phyloP scores from a whole-genome alignment of 2,329 filamentous ascomycete species.

The Phialocephala subalpina region DNA sequence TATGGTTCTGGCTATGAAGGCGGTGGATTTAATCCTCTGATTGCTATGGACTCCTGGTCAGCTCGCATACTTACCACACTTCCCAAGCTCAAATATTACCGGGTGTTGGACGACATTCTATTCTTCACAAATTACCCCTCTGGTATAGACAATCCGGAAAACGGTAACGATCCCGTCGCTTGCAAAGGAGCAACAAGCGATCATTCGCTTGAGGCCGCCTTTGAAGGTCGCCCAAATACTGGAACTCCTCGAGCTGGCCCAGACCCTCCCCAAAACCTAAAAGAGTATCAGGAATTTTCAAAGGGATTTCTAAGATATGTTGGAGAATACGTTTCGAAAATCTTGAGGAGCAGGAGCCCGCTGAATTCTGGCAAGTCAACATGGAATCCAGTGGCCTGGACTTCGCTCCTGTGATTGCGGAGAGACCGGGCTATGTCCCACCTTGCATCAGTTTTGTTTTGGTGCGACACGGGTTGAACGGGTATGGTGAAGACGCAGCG shows the following conservation, averaged over 20 bases:
- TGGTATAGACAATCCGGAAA: background rate
- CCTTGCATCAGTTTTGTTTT: background rate
- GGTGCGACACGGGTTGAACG: background rate
- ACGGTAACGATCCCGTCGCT: background rate
- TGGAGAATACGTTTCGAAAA: background rate
- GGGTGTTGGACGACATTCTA: background rate
- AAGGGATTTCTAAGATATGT: background rate
- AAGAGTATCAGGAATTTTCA: background rate
- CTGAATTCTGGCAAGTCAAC: background rate
- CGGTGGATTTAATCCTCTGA: no score
- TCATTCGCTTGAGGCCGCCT: background rate
- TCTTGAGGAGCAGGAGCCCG: background rate
- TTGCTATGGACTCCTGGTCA: background rate
- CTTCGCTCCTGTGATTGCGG: background rate
- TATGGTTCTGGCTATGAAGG: background rate
- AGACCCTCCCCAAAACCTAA: conserved; percentile 7
- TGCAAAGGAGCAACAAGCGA: background rate
- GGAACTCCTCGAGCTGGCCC: background rate
- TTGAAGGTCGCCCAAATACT: background rate
- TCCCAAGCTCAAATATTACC: background rate
- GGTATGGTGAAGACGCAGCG: background rate
- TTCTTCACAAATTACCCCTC: background rate
- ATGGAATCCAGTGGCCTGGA: background rate
- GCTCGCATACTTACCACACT: background rate
- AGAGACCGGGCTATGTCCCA: background rate